A percentile compares a stretch with the other conserved stretches of the same genome.
These are phyloP conservation scores for Neonectria magnoliae DNA, from an alignment of 2,329 filamentous ascomycete genomes.

Conservation along the genomic window DNA sequence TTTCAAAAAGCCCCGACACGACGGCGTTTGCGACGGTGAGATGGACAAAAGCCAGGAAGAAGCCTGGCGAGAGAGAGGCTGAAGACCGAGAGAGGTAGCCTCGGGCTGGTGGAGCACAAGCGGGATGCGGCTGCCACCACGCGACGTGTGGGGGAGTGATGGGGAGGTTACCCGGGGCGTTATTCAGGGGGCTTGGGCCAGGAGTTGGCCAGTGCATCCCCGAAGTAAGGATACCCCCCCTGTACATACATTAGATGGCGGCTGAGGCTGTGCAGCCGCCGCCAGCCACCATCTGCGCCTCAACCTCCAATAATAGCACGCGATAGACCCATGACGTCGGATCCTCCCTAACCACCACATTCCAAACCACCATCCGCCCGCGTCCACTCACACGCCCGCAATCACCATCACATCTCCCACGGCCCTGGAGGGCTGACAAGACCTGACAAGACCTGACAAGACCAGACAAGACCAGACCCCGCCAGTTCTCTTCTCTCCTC, in stretches of 20 bases:
- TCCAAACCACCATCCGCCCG: background rate
- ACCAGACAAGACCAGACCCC: background rate
- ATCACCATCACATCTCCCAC: background rate
- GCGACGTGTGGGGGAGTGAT: slow-evolving; percentile 10
- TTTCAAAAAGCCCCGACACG: background rate
- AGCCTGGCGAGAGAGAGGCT: background rate
- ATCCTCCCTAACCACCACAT: slow-evolving; percentile 11
- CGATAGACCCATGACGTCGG: slow-evolving; percentile 12
- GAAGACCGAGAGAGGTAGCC: background rate
- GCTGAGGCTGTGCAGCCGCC: slow-evolving; percentile 19
- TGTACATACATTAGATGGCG: background rate
- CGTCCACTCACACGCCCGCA: slow-evolving; percentile 2
- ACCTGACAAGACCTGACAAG: no score
- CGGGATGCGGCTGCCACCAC: slow-evolving; percentile 17
- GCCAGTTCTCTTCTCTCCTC: background rate
- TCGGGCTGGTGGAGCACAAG: slow-evolving; percentile 6
- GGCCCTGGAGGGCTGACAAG: background rate
- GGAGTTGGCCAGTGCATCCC: slow-evolving; percentile 1
- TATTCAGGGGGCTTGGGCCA: slow-evolving; percentile 1
- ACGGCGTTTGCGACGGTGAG: background rate
- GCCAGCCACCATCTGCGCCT: slow-evolving; percentile 27
- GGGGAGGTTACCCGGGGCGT: no score
- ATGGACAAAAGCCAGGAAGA: background rate
- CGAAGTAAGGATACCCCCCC: background rate
- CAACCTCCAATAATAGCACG: slow-evolving; percentile 27